Evolutionary conservation across 192 early-diverging fungal genomes (phyloP).

Genomic region (Podila clonocystis): DNA sequence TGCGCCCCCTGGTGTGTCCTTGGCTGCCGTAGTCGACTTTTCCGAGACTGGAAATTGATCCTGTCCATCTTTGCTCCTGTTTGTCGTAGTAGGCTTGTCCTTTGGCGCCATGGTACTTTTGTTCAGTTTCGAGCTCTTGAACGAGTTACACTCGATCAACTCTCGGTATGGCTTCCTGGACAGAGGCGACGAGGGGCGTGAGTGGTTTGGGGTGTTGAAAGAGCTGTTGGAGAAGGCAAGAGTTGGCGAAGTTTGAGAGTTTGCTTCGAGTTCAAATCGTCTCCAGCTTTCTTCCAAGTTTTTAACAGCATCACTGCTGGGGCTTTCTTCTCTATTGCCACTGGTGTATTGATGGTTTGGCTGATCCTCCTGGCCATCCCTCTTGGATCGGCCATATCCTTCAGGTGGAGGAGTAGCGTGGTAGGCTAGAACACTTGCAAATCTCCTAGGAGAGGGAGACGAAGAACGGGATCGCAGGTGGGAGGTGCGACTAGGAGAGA

Average conservation of each 20-base stretch:
- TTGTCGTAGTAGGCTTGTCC: neutral
- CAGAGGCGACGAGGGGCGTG: slow-evolving; percentile 16
- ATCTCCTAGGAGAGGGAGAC: slow-evolving; percentile 34
- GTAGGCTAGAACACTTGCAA: slow-evolving; percentile 47
- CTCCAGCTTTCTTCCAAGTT: slow-evolving; percentile 39
- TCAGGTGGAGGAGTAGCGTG: slow-evolving; percentile 20
- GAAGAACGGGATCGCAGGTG: slow-evolving; percentile 36
- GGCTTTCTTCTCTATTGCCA: slow-evolving; percentile 21
- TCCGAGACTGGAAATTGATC: no score
- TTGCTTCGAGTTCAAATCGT: slow-evolving; percentile 29
- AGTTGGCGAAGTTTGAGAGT: neutral
- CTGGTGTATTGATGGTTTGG: slow-evolving; percentile 4
- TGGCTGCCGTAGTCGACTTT: no score
- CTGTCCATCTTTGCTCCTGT: no score
- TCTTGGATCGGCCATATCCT: neutral
- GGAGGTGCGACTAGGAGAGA: slow-evolving; percentile 33
- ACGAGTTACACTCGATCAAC: slow-evolving; percentile 31
- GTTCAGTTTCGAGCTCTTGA: slow-evolving; percentile 4
- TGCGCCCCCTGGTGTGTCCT: no score
- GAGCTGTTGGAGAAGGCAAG: neutral
- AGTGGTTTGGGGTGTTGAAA: neutral
- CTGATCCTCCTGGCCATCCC: neutral
- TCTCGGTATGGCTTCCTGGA: slow-evolving; percentile 21
- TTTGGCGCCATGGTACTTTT: neutral
- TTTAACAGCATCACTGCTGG: slow-evolving; percentile 23